phyloP scores from a whole-genome alignment of 2,329 filamentous ascomycete genomes.

The Fusarium caatingaense region DNA sequence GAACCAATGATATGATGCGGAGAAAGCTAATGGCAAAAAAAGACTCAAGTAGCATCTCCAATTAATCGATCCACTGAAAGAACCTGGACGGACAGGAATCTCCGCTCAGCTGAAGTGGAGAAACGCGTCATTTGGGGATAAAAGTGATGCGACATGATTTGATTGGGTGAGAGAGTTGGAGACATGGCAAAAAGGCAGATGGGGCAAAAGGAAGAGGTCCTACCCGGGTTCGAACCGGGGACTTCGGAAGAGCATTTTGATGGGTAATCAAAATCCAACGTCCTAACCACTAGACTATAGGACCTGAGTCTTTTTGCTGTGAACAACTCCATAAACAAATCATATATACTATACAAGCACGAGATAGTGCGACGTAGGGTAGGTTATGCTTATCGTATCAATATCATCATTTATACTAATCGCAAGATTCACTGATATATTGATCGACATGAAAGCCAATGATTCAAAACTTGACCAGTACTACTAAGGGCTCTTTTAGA shows the following conservation, averaged over 20 bases:
- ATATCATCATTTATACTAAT: too few relatives aligned
- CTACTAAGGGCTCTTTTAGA: too few relatives aligned
- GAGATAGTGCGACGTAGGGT: too few relatives aligned
- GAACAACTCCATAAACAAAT: accelerated
- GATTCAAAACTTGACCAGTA: too few relatives aligned
- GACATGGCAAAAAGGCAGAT: not conserved
- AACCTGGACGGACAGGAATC: not conserved
- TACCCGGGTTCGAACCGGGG: conserved; percentile 33
- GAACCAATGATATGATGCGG: conserved; percentile 11
- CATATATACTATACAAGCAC: accelerated
- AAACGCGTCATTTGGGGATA: not conserved
- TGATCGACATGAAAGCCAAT: too few relatives aligned
- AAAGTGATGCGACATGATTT: not conserved
- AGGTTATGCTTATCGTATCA: too few relatives aligned
- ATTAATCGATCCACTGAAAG: not conserved
- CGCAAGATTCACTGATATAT: too few relatives aligned
- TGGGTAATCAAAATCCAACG: conserved; percentile 23
- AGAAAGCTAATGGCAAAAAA: conserved; percentile 5
- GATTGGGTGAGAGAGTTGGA: not conserved
- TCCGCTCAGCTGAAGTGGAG: not conserved
- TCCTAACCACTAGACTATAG: conserved; percentile 34
- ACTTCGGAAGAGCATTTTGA: conserved; percentile 22
- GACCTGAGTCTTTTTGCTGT: not conserved
- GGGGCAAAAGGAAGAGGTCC: conserved; percentile 16
- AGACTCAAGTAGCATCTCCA: not conserved